Evolutionary conservation across 1,284 basidiomycete species (phyloP).

Genomic region (Tilletia caries): DNA sequence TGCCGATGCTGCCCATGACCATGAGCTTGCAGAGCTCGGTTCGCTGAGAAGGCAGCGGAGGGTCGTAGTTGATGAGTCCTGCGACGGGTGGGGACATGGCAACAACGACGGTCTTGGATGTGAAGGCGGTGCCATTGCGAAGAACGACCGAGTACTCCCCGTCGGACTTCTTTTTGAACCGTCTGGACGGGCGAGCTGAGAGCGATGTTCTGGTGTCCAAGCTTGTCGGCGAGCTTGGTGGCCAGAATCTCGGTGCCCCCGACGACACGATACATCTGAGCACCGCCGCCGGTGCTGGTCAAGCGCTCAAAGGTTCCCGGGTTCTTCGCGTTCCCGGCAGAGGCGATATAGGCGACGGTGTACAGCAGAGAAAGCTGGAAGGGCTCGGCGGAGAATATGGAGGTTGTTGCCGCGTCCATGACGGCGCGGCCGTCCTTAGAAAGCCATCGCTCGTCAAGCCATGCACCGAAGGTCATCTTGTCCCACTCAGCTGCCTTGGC

Average conservation of each 20-base stretch:
- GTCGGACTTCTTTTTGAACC: background rate
- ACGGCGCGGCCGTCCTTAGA: background rate
- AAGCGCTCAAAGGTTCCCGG: background rate
- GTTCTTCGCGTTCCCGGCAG: background rate
- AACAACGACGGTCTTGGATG: background rate
- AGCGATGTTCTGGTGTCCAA: constrained; percentile 5
- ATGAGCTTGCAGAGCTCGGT: background rate
- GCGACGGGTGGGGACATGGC: constrained; percentile 20
- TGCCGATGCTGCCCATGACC: constrained; percentile 1
- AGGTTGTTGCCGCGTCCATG: background rate
- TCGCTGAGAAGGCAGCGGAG: background rate
- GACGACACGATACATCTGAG: background rate
- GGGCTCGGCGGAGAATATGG: background rate
- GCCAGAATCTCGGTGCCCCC: constrained; percentile 1
- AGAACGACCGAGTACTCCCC: background rate
- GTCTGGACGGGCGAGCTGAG: constrained; percentile 14
- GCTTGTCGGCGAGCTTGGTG: constrained; percentile 4
- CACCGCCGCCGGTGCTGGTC: background rate
- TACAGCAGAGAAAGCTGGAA: background rate
- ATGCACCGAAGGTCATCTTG: background rate
- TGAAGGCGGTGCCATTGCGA: background rate
- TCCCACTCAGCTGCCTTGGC: constrained; percentile 2
- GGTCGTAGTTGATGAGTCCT: constrained; percentile 2
- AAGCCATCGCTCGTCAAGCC: background rate
- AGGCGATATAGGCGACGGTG: background rate